Conservation (phyloP, 305 asterid species). For the Fraxinus latifolia region DNA sequence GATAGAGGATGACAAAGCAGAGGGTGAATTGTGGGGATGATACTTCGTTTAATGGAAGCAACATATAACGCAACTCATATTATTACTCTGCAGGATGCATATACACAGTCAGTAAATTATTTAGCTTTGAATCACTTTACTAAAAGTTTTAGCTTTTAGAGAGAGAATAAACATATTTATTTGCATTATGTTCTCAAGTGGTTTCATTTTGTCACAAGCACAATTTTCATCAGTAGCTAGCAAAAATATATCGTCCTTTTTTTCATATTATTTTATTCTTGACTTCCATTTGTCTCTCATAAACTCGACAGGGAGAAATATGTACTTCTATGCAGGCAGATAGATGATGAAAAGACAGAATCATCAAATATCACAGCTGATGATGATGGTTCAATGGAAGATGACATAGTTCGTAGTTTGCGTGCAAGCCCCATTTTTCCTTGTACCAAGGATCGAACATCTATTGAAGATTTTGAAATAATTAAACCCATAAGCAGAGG, state of each 20-base stretch:
- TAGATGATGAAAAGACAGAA: constrained; percentile 77
- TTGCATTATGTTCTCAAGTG: background rate
- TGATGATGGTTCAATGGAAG: constrained; percentile 72
- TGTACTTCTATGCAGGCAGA: constrained; percentile 79
- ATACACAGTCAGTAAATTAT: background rate
- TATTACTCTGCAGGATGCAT: constrained; percentile 20
- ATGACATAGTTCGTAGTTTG: constrained; percentile 68
- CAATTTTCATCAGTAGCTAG: background rate
- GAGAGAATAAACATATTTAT: constrained; percentile 11
- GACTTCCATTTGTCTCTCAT: constrained; percentile 30
- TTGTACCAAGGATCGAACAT: constrained; percentile 80
- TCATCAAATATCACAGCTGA: constrained; percentile 42
- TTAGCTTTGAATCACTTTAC: background rate
- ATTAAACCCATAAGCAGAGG: constrained; percentile 98
- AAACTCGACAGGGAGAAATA: constrained; percentile 84
- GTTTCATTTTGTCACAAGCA: background rate
- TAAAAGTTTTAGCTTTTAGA: background rate
- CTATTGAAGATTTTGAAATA: constrained; percentile 98
- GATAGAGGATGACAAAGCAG: background rate
- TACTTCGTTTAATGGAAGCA: constrained; percentile 15
- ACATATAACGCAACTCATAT: background rate
- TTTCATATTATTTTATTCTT: constrained; percentile 9
- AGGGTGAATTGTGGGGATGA: background rate
- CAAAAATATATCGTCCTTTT: background rate
- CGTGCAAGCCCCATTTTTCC: constrained; percentile 87